A percentile compares a stretch with the other conserved stretches of the same genome.
Conservation (phyloP, 2,329 filamentous ascomycete species). For the Akanthomyces dipterigenus region DNA sequence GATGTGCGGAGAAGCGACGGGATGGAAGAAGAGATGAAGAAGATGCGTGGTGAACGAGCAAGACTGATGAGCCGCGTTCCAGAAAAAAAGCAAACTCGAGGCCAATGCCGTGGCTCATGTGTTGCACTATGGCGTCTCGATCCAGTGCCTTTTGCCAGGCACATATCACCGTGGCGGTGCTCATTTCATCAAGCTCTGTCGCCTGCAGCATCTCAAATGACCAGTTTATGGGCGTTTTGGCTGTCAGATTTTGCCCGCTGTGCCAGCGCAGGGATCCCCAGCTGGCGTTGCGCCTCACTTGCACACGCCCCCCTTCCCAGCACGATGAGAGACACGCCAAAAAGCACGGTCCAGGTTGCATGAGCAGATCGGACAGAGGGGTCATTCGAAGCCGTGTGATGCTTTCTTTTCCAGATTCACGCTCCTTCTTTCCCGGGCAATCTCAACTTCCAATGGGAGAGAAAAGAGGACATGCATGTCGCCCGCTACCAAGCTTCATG, state of each 20-base stretch:
- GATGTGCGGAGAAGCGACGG: background rate
- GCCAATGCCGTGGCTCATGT: background rate
- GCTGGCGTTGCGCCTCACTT: background rate
- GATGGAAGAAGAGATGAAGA: background rate
- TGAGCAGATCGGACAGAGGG: background rate
- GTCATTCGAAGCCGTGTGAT: background rate
- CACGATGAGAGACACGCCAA: background rate
- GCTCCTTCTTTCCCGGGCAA: background rate
- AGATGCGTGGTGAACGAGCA: background rate
- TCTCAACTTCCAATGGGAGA: background rate
- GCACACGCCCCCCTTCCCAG: background rate
- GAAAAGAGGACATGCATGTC: background rate
- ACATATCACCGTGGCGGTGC: background rate
- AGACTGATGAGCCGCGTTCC: background rate
- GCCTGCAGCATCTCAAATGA: conserved; percentile 8
- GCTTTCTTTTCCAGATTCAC: background rate
- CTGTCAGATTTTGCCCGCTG: no score
- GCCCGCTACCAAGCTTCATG: background rate
- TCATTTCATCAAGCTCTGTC: background rate
- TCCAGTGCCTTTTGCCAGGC: background rate
- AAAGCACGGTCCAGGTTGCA: background rate
- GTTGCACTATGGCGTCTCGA: background rate
- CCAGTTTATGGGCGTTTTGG: no score
- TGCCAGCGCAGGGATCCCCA: background rate
- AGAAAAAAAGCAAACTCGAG: background rate